Evolutionary conservation across 179 eudicot genomes (phyloP).

Genomic region (Spergularia azorica): DNA sequence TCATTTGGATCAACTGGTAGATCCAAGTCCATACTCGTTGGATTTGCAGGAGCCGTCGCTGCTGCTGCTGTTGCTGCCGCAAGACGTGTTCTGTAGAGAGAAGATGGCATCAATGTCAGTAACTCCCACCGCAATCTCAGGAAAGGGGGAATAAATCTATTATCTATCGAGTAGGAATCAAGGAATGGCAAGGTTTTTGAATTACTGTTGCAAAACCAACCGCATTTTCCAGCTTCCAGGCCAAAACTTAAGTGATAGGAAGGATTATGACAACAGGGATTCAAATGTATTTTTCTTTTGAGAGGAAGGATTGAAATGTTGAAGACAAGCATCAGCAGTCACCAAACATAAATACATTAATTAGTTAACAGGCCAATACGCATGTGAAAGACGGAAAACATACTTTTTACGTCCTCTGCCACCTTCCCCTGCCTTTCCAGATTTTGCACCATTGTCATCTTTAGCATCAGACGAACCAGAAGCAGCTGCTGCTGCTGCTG

Average conservation of each 20-base stretch:
- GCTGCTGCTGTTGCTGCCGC: slow-evolving; percentile 51
- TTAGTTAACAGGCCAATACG: background rate
- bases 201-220: background rate
- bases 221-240: background rate
- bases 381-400: slow-evolving; percentile 14
- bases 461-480: slow-evolving; percentile 56
- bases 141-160: background rate
- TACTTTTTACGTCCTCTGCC: slow-evolving; percentile 97
- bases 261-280: background rate
- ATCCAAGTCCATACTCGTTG: slow-evolving; percentile 89
- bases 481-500: slow-evolving; percentile 42
- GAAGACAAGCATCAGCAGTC: background rate
- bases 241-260: background rate
- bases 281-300: too few relatives aligned
- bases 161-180: background rate
- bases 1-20: slow-evolving; percentile 97
- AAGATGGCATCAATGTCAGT: background rate
- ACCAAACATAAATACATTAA: background rate
- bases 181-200: background rate
- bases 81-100: slow-evolving; percentile 66
- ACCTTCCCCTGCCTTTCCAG: slow-evolving; percentile 66
- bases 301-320: background rate
- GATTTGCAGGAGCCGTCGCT: slow-evolving; percentile 51
- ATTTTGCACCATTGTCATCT: slow-evolving; percentile 50
- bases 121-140: background rate